These are phyloP conservation scores for Farysia itapuensis DNA, from an alignment of 1,284 basidiomycete genomes.

Conservation along the genomic window DNA sequence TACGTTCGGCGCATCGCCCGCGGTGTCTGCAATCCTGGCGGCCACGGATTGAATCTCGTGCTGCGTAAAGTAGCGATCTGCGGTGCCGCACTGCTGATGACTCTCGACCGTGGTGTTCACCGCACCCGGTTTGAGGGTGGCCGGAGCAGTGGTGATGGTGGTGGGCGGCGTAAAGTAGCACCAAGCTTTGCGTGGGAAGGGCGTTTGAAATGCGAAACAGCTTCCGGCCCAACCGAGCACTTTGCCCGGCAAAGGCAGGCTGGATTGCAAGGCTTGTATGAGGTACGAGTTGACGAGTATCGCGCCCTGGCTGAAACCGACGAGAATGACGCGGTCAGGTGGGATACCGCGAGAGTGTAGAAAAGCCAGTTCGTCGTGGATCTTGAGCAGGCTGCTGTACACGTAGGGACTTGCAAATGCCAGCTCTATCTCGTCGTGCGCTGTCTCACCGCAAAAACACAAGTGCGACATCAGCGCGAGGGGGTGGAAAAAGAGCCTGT, in stretches of 20 bases:
- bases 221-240: slow-evolving; percentile 8
- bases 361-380: slow-evolving; percentile 5
- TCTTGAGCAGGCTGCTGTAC: slow-evolving; percentile 5
- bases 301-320: slow-evolving; percentile 17
- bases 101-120: slow-evolving; percentile 1
- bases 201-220: slow-evolving; percentile 1
- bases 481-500: too few species aligned
- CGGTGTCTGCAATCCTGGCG: slow-evolving; percentile 1
- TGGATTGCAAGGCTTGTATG: slow-evolving; percentile 1
- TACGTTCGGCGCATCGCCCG: neutral
- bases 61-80: slow-evolving; percentile 11
- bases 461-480: neutral
- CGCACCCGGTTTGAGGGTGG: too few species aligned
- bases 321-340: slow-evolving; percentile 4
- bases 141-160: too few species aligned
- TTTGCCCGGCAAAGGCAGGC: slow-evolving; percentile 4
- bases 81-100: slow-evolving; percentile 11
- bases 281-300: slow-evolving; percentile 10
- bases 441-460: neutral
- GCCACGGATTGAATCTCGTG: slow-evolving; percentile 4
- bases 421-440: slow-evolving; percentile 2
- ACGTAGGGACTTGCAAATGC: slow-evolving; percentile 10
- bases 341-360: slow-evolving; percentile 6
- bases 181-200: slow-evolving; percentile 5
- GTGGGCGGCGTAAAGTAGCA: neutral